Conservation (phyloP, 306 rosid species). For the Cucumis cinereus region DNA sequence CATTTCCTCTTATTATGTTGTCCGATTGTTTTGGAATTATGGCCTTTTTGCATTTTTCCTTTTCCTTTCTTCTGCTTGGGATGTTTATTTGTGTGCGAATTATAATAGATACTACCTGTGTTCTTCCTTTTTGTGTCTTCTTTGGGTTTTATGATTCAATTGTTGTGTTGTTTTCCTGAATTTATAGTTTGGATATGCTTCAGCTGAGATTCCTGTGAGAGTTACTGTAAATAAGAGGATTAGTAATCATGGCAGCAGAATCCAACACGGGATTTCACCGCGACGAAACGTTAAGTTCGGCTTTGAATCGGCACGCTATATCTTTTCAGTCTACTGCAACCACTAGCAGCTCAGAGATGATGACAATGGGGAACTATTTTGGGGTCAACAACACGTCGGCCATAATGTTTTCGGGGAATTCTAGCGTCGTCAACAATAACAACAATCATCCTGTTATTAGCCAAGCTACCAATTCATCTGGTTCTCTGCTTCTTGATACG, state of each 20-base stretch:
- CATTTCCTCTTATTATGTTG: not conserved
- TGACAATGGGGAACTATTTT: conserved; percentile 62
- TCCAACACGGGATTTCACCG: conserved; percentile 62
- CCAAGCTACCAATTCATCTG: conserved; percentile 44
- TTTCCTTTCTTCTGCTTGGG: not conserved
- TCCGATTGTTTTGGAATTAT: not conserved
- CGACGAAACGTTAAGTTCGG: conserved; percentile 39
- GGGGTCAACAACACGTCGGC: conserved; percentile 35
- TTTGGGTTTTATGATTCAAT: not conserved
- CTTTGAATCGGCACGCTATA: conserved; percentile 60
- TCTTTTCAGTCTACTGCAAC: conserved; percentile 77
- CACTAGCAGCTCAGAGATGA: conserved; percentile 64
- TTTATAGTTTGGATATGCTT: conserved; percentile 24
- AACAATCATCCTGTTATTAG: conserved; percentile 38
- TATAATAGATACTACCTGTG: not conserved
- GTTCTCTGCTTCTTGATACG: conserved; percentile 69
- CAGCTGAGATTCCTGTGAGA: conserved; percentile 16
- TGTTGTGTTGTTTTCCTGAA: not conserved
- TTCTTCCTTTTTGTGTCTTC: not conserved
- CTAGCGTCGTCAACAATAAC: conserved; percentile 36
- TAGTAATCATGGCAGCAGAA: conserved; percentile 51
- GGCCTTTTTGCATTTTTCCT: not conserved
- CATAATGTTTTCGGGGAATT: conserved; percentile 55
- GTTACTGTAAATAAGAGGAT: not conserved
- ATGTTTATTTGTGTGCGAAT: not conserved